phyloP scores from a whole-genome alignment of 257 asterid genomes.

The Penstemon eatonii region DNA sequence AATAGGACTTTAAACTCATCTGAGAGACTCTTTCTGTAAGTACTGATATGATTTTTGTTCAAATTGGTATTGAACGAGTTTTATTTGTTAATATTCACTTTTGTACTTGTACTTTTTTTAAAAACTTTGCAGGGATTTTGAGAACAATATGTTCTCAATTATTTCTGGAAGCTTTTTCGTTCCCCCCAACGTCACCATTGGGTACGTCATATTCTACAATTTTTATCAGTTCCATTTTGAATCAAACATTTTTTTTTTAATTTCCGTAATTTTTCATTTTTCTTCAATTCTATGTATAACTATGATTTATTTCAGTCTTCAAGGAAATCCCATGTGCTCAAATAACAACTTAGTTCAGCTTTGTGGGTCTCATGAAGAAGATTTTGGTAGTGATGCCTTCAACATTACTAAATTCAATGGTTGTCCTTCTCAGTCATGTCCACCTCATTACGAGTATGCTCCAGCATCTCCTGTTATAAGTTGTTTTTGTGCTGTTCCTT shows the following conservation, averaged over 20 bases:
- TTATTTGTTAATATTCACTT: conserved; percentile 1
- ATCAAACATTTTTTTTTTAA: conserved; percentile 2
- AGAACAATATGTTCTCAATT: conserved; percentile 54
- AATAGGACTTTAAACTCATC: conserved; percentile 60
- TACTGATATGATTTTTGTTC: not conserved
- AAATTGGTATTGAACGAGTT: not conserved
- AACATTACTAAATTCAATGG: conserved; percentile 28
- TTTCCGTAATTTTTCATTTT: not conserved
- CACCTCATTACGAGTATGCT: conserved; percentile 54
- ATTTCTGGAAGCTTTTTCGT: conserved; percentile 52
- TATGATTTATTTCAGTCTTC: conserved; percentile 55
- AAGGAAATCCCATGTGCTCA: conserved; percentile 76
- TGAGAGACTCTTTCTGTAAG: conserved; percentile 75
- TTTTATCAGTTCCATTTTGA: conserved; percentile 12
- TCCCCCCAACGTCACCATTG: conserved; percentile 64
- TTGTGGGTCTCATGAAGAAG: conserved; percentile 57
- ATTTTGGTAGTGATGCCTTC: conserved; percentile 29
- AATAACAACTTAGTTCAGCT: conserved; percentile 32
- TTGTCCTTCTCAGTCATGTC: conserved; percentile 58
- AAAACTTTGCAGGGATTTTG: conserved; percentile 70
- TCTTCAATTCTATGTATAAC: not conserved
- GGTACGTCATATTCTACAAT: conserved; percentile 46
- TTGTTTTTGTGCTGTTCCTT: conserved; percentile 84
- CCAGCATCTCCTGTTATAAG: conserved; percentile 43
- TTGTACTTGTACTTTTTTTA: not conserved